These are phyloP conservation scores for Phytophthora chlamydospora DNA, from an alignment of 352 stramenopile species.

Conservation along the genomic window DNA sequence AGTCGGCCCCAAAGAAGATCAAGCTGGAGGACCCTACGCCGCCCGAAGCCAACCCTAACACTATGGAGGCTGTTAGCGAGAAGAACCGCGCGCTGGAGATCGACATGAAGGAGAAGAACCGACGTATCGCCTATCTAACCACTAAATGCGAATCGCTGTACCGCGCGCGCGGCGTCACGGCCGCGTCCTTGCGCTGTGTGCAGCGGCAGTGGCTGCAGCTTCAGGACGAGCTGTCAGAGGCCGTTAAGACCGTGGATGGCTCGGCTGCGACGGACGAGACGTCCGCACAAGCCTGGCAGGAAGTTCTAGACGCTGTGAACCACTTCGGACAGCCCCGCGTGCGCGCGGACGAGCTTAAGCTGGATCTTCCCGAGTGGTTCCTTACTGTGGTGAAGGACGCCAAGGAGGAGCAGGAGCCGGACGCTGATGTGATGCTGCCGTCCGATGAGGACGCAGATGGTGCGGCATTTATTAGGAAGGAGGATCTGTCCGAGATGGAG, in stretches of 20 bases:
- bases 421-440: slow-evolving; percentile 35
- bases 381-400: slow-evolving; percentile 59
- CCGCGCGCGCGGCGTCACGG: slow-evolving; percentile 49
- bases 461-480: slow-evolving; percentile 29
- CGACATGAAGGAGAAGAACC: slow-evolving; percentile 84
- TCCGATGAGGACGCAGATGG: slow-evolving; percentile 36
- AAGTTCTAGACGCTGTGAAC: slow-evolving; percentile 43
- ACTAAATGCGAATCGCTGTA: slow-evolving; percentile 77
- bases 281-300: slow-evolving; percentile 37
- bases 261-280: slow-evolving; percentile 18
- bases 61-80: slow-evolving; percentile 73
- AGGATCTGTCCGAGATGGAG: slow-evolving; percentile 54
- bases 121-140: slow-evolving; percentile 69
- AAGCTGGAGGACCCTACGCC: slow-evolving; percentile 67
- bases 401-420: slow-evolving; percentile 36
- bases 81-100: slow-evolving; percentile 79
- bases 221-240: slow-evolving; percentile 57
- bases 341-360: slow-evolving; percentile 44
- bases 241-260: slow-evolving; percentile 32
- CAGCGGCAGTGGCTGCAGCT: slow-evolving; percentile 71
- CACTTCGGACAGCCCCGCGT: slow-evolving; percentile 53
- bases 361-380: slow-evolving; percentile 80
- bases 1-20: slow-evolving; percentile 61
- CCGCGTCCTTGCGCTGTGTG: slow-evolving; percentile 62
- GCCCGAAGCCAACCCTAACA: slow-evolving; percentile 77